Evolutionary conservation across 1,284 basidiomycete species (phyloP).

Genomic region (Leccinum pachyderme): DNA sequence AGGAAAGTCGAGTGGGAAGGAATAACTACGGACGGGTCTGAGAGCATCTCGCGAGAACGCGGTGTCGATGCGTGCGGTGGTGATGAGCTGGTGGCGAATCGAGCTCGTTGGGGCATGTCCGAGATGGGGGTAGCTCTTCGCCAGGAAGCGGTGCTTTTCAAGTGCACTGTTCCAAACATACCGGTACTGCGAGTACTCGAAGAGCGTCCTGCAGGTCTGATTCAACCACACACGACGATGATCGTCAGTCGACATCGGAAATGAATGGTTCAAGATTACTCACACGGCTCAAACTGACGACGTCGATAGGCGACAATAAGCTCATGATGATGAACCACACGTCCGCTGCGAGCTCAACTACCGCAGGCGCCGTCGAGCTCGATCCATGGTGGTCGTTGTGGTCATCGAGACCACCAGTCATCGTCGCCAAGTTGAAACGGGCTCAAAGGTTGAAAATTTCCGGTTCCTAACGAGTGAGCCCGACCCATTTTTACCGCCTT

Average conservation of each 20-base stretch:
- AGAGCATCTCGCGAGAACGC: constrained; percentile 20
- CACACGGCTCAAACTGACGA: constrained; percentile 26
- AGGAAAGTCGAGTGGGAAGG: constrained; percentile 32
- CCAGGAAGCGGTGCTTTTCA: constrained; percentile 23
- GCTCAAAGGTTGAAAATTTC: not conserved
- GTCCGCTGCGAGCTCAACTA: constrained; percentile 22
- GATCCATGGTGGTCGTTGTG: not conserved
- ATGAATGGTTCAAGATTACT: constrained; percentile 10
- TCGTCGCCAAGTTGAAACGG: constrained; percentile 5
- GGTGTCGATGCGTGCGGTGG: constrained; percentile 23
- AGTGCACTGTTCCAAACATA: constrained; percentile 29
- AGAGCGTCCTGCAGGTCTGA: constrained; percentile 30
- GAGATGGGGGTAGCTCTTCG: constrained; percentile 28
- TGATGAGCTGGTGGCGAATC: constrained; percentile 26
- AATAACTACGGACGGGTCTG: constrained; percentile 20
- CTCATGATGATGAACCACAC: constrained; percentile 33
- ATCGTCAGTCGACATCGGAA: not conserved
- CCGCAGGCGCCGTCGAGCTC: not conserved
- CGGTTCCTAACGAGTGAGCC: not conserved
- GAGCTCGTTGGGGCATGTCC: constrained; percentile 14
- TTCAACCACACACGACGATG: not conserved
- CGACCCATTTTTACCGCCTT: constrained; percentile 9
- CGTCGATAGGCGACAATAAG: constrained; percentile 25
- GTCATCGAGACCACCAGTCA: not conserved
- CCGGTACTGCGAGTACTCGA: constrained; percentile 23